These are phyloP conservation scores for Colletotrichum liaoningense DNA, from an alignment of 2,329 filamentous ascomycete species.

Conservation along the genomic window DNA sequence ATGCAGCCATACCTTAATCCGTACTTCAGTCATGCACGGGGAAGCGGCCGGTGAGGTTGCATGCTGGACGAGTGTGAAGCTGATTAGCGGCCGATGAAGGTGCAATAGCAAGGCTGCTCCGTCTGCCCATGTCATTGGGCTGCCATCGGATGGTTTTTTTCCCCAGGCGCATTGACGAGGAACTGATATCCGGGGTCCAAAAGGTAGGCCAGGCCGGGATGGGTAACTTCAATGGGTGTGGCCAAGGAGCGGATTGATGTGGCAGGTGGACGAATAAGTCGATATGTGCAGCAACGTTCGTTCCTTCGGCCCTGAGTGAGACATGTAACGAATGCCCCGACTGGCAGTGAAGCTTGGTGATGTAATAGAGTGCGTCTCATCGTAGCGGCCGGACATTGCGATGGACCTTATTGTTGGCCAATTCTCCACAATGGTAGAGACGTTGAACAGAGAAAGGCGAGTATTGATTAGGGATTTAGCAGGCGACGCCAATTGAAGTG, in stretches of 20 bases:
- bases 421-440: constrained; percentile 12
- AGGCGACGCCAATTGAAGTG: neutral
- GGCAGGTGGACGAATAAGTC: neutral
- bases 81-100: constrained; percentile 27
- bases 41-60: constrained; percentile 30
- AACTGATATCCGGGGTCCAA: constrained; percentile 24
- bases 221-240: constrained; percentile 20
- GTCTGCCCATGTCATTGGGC: constrained; percentile 17
- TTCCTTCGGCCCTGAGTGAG: constrained; percentile 9
- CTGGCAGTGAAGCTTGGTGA: constrained; percentile 5
- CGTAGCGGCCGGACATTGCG: constrained; percentile 23
- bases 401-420: constrained; percentile 8
- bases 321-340: neutral
- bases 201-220: constrained; percentile 21
- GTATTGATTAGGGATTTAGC: neutral
- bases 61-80: constrained; percentile 20
- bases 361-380: constrained; percentile 16
- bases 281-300: constrained; percentile 1
- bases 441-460: constrained; percentile 3
- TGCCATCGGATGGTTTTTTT: constrained; percentile 6
- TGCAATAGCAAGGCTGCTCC: constrained; percentile 22
- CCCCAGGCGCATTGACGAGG: constrained; percentile 11
- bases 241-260: constrained; percentile 16
- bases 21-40: constrained; percentile 33
- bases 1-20: constrained; percentile 35